Evolutionary conservation across 805 yeast species (phyloP).

Genomic region (Myxozyma neotropica): DNA sequence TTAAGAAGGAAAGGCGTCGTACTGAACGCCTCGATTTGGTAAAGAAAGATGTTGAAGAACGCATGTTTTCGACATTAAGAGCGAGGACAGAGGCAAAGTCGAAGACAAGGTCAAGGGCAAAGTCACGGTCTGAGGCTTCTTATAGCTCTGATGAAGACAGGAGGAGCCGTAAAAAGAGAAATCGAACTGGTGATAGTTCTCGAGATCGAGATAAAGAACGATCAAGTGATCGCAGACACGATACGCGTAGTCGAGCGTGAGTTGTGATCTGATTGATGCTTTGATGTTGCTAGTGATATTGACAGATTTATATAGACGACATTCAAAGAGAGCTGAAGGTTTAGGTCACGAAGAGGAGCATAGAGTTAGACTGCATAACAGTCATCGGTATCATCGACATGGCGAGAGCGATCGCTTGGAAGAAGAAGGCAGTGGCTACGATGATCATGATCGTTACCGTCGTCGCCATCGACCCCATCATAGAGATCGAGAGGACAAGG

Average conservation of each 20-base stretch:
- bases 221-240: too few relatives aligned
- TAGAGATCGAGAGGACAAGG: not conserved
- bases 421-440: not conserved
- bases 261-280: too few relatives aligned
- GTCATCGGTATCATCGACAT: not conserved
- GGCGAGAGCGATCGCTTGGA: not conserved
- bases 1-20: not conserved
- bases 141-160: not conserved
- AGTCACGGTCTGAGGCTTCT: not conserved
- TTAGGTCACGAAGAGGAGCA: too few relatives aligned
- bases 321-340: too few relatives aligned
- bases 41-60: not conserved
- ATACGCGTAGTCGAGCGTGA: too few relatives aligned
- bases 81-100: not conserved
- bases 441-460: not conserved
- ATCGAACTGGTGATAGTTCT: not conserved
- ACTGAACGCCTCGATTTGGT: not conserved
- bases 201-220: too few relatives aligned
- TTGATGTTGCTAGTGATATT: too few relatives aligned
- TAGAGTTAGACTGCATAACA: not conserved
- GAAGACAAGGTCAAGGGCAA: not conserved
- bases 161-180: not conserved
- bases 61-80: not conserved
- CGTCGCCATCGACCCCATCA: conserved; percentile 3
- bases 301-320: too few relatives aligned